A percentile compares a stretch with the other conserved stretches of the same genome.
phyloP scores from a whole-genome alignment of 129 eudicot species.

The Flaveria bidentis region DNA sequence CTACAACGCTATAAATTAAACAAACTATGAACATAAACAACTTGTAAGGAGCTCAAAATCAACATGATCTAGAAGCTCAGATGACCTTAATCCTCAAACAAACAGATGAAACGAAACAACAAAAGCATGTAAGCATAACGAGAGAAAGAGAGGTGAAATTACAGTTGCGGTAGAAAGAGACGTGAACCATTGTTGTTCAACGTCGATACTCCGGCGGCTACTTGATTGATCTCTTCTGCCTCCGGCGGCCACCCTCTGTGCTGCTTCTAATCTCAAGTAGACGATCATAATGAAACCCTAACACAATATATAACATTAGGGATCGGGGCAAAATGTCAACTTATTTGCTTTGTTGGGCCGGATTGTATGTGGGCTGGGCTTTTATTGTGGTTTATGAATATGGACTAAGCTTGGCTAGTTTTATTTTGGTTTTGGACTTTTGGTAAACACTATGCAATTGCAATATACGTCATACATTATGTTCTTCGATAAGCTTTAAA shows the following conservation, averaged over 20 bases:
- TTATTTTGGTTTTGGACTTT: no score
- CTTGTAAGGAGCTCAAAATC: background rate
- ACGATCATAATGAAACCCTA: conserved; percentile 1
- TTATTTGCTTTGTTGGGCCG: background rate
- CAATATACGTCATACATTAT: no score
- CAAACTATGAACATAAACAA: background rate
- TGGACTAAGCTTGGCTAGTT: no score
- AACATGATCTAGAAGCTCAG: background rate
- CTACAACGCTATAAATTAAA: background rate
- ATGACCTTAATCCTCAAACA: background rate
- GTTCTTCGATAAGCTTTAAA: no score
- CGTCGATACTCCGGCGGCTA: conserved; percentile 19
- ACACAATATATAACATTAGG: background rate
- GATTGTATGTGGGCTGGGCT: background rate
- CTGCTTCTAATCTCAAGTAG: background rate
- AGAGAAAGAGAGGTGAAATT: background rate
- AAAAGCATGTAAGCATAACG: background rate
- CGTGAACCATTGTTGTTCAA: conserved; percentile 29
- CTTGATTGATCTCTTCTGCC: background rate
- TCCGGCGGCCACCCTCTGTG: conserved; percentile 4
- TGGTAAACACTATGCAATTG: no score
- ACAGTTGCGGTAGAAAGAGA: conserved; percentile 29
- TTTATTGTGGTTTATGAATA: background rate
- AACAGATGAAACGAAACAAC: background rate
- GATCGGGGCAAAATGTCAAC: background rate